These are phyloP conservation scores for Anastatica hierochuntica DNA, from an alignment of 345 rosid genomes.

Conservation along the genomic window DNA sequence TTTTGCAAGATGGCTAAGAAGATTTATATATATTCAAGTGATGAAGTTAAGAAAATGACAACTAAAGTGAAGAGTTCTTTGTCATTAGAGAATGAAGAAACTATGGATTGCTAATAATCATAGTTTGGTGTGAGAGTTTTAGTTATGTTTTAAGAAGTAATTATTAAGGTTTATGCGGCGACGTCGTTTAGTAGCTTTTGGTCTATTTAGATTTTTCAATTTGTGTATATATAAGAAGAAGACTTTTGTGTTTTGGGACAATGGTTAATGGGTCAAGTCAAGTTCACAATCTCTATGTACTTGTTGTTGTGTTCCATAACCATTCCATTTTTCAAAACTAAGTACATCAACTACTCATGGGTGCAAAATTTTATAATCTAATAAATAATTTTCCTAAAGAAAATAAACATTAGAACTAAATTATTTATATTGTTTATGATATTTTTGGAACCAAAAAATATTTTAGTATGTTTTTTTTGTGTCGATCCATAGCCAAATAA, in stretches of 20 bases:
- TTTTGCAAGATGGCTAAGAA: slow-evolving; percentile 68
- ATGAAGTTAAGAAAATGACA: slow-evolving; percentile 51
- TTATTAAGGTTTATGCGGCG: slow-evolving; percentile 3
- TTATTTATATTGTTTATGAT: no score
- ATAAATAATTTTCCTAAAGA: no score
- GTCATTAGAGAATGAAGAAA: slow-evolving; percentile 15
- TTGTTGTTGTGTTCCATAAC: no score
- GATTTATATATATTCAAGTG: slow-evolving; percentile 47
- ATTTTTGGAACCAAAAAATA: no score
- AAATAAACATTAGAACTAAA: no score
- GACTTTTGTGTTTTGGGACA: neutral
- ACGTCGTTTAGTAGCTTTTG: slow-evolving; percentile 11
- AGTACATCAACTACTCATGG: no score
- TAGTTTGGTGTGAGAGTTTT: neutral
- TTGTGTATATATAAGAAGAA: slow-evolving; percentile 8
- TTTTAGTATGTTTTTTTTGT: no score
- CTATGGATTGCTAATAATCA: neutral
- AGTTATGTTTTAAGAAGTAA: neutral
- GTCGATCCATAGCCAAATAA: no score
- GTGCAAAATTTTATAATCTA: no score
- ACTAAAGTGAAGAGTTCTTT: slow-evolving; percentile 14
- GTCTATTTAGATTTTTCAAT: neutral
- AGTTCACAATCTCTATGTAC: no score
- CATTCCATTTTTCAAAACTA: no score
- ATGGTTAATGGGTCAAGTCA: no score